Conservation (phyloP, 2,329 filamentous ascomycete species). For the Orbilia blumenaviensis region DNA sequence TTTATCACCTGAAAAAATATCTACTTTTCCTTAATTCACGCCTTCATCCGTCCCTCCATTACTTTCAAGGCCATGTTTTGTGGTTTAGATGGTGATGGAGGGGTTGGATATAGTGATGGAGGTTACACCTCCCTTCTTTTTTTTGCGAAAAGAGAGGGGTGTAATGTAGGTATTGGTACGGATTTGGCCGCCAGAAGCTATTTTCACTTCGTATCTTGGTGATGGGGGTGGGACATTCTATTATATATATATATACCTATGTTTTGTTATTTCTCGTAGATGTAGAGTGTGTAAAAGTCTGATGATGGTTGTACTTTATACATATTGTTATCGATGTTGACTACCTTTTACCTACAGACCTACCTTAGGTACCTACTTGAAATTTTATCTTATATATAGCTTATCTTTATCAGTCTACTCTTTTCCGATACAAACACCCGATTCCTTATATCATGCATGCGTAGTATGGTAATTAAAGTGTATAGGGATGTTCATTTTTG, state of each 20-base stretch:
- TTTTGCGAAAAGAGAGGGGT: conserved; percentile 5
- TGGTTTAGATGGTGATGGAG: conserved; percentile 14
- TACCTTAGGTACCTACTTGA: too few species aligned
- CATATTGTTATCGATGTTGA: too few species aligned
- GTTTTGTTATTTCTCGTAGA: neutral
- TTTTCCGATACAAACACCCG: too few species aligned
- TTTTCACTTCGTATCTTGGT: conserved; percentile 43
- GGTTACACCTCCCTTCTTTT: too few species aligned
- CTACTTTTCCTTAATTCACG: conserved; percentile 3
- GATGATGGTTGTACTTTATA: too few species aligned
- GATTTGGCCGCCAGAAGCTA: neutral
- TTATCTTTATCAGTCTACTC: too few species aligned
- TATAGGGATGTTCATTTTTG: too few species aligned
- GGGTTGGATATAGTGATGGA: conserved; percentile 1
- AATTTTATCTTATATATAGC: too few species aligned
- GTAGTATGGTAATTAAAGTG: too few species aligned
- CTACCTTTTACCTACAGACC: too few species aligned
- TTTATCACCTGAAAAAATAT: conserved; percentile 28
- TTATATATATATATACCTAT: neutral
- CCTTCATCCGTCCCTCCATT: neutral
- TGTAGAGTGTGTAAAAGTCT: neutral
- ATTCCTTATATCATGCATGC: too few species aligned
- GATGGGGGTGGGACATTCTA: conserved; percentile 39
- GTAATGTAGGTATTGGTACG: conserved; percentile 49
- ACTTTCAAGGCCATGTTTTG: conserved; percentile 27